phyloP scores from a whole-genome alignment of 75 land plant genomes.

The Pinus albicaulis region DNA sequence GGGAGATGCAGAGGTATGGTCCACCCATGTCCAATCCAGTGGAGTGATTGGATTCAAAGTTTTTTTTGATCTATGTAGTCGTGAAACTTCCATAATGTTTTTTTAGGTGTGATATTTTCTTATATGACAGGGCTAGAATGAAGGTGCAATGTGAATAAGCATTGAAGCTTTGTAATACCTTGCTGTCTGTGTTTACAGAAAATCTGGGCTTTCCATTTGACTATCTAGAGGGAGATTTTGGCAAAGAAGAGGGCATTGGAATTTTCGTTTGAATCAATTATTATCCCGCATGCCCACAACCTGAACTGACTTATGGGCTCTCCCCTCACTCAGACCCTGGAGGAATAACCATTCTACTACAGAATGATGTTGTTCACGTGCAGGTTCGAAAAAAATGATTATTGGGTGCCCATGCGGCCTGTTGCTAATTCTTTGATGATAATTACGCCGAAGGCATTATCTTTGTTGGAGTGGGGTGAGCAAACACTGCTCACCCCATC shows the following conservation, averaged over 20 bases:
- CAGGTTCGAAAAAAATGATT: conserved; percentile 43
- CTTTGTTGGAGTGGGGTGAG: too few relatives aligned
- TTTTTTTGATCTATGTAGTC: too few relatives aligned
- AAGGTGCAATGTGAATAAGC: conserved; percentile 29
- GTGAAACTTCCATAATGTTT: too few relatives aligned
- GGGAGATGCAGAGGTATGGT: too few relatives aligned
- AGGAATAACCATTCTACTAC: conserved; percentile 50
- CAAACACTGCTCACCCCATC: too few relatives aligned
- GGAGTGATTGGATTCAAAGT: too few relatives aligned
- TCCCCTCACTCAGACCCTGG: conserved; percentile 65
- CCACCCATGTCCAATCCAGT: too few relatives aligned
- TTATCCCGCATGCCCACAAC: conserved; percentile 74
- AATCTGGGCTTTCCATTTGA: conserved; percentile 29
- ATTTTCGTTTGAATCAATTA: conserved; percentile 49
- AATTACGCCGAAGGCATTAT: too few relatives aligned
- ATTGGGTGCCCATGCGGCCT: conserved; percentile 64
- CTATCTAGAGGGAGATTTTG: conserved; percentile 34
- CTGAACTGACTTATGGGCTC: conserved; percentile 61
- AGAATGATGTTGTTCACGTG: conserved; percentile 51
- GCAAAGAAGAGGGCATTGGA: conserved; percentile 28
- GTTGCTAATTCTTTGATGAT: conserved; percentile 53
- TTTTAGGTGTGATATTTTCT: not conserved
- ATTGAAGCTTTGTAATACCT: conserved; percentile 18
- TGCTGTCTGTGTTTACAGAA: conserved; percentile 37
- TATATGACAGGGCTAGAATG: conserved; percentile 32